Conservation (phyloP, 208 protist species). For the Eutreptiella sp. region DNA sequence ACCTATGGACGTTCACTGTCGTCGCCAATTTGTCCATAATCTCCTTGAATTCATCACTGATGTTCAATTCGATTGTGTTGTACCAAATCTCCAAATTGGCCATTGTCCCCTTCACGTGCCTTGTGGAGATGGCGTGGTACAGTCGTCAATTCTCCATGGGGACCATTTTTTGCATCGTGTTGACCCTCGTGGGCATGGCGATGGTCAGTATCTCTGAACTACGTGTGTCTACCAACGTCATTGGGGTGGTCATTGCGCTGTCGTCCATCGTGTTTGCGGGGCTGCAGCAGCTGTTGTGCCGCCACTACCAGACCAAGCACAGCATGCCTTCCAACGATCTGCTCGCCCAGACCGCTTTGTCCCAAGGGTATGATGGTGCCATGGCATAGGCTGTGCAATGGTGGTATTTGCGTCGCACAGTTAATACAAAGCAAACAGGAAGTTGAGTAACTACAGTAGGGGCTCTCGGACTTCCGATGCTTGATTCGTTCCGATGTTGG, state of each 20-base stretch:
- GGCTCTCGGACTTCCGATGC: too few species aligned
- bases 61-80: constrained; percentile 9
- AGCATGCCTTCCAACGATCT: constrained; percentile 12
- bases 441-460: too few species aligned
- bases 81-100: constrained; percentile 19
- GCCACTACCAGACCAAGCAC: constrained; percentile 18
- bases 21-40: constrained; percentile 10
- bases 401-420: too few species aligned
- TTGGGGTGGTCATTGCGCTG: constrained; percentile 4
- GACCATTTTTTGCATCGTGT: background rate
- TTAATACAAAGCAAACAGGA: too few species aligned
- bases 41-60: constrained; percentile 17
- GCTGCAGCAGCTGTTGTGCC: constrained; percentile 17
- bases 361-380: too few species aligned
- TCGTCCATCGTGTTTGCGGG: background rate
- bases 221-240: background rate
- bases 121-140: constrained; percentile 5
- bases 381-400: too few species aligned
- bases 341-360: too few species aligned
- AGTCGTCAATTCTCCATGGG: background rate
- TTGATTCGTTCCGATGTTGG: too few species aligned
- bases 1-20: constrained; percentile 14
- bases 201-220: constrained; percentile 14
- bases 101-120: constrained; percentile 4
- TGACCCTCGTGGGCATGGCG: constrained; percentile 5